A percentile compares a stretch with the other conserved stretches of the same genome.
phyloP scores from a whole-genome alignment of 306 rosid genomes.

The Pyrus communis region DNA sequence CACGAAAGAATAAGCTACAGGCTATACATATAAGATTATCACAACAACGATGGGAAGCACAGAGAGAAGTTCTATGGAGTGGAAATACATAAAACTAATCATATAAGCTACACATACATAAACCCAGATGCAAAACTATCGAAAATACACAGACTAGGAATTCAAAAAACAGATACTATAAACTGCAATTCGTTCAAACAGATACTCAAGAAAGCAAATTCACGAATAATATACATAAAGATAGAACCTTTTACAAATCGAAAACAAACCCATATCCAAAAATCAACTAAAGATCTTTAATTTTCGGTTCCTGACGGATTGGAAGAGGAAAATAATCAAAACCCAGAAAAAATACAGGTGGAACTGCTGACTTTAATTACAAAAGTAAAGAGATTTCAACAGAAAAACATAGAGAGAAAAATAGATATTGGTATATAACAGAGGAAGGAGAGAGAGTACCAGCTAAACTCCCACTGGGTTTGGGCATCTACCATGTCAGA shows the following conservation, averaged over 20 bases:
- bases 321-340: background rate
- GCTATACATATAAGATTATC: background rate
- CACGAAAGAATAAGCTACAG: background rate
- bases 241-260: background rate
- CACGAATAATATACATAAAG: background rate
- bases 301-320: background rate
- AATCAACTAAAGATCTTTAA: background rate
- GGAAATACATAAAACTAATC: background rate
- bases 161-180: background rate
- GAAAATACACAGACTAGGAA: background rate
- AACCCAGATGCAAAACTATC: background rate
- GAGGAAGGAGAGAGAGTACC: conserved; percentile 18
- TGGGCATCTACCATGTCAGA: conserved; percentile 15
- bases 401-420: background rate
- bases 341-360: conserved; percentile 1
- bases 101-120: background rate
- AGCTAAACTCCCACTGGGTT: conserved; percentile 50
- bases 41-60: background rate
- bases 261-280: background rate
- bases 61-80: background rate
- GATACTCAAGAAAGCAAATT: background rate
- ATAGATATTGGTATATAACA: background rate
- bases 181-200: background rate
- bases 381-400: background rate
- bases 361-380: background rate